Base-by-base conservation (phyloP, 2,329 filamentous ascomycete species). In the Fusarium nurragi region DNA sequence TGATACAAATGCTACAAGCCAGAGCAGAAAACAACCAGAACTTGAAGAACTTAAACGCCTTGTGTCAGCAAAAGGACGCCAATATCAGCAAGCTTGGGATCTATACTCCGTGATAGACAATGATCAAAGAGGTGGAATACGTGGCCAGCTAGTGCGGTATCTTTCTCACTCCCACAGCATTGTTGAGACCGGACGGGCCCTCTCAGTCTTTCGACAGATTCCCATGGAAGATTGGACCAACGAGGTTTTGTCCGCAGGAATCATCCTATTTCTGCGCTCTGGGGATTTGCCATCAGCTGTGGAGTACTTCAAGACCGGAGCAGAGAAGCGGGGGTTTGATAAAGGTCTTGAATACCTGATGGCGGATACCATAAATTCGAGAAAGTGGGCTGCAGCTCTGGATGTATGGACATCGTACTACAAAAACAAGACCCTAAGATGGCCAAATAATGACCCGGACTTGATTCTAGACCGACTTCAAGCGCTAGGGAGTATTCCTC, bases 281-380 rank as follows among this genome's bases (percentile, higher is more conserved):
- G 75, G 78, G 14, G 77, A 83, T 26, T 50, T 72, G 6, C 16
- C 69, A 4, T 68, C 71, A 12, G 84, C 84, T 1, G 60, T 83
- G 16, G 65, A 74, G 4, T 66, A 79, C 19, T 83, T 83, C 63
- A 74, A 72, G 36, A 68, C 60, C 4, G 80, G 79, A 5, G 60
- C 84, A 11, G 59, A 75, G 6, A 57, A 64, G 18, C 68, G 66
- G 13, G 69, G 73, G 6, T 68, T 80, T 23, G 71, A 74, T 1
- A 73, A 77, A 8, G 81, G 80, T 3, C 67, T 86, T 8, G 81
- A 84, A 40, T 70, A 78, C 18, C 62, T 86, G 7, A 63, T 84
- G 18, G 74, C 79, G 9, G 73, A 79, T 41, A 76, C 77, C 3
- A 74, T 86, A 30, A 71, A 64, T 26, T 71, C 71, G 4, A 65